Evolutionary conservation across 2,329 filamentous ascomycete genomes (phyloP), one percentile per base, ranked within the genome.

Genomic region (Colletotrichum nymphaeae): DNA sequence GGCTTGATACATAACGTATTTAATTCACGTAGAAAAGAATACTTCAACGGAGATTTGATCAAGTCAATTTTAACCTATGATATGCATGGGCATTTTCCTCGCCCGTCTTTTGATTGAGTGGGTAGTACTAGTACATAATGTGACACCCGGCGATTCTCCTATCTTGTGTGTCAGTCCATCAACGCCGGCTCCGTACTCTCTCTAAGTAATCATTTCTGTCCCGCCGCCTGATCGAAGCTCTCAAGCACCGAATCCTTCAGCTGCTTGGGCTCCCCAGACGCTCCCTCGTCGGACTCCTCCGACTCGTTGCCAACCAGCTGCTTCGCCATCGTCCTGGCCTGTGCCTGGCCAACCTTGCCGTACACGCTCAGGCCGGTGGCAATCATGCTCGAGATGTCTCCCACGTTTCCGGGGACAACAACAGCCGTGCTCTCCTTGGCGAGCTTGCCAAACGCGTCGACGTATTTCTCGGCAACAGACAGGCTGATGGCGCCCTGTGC

Each of bases 321-420:
- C 76, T 88, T 88, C 5, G 91, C 90, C 82, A 94, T 88, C 12
- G 88, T 87, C 80, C 90, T 93, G 30, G 91, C 90, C 83, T 98
- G 95, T 1, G 92, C 90, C 79, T 96, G 91, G 77, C 91, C 95
- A 57, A 99, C 94, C 82, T 97, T 98, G 72, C 96, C 95, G 82
- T 98, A 99, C 22, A 99, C 95, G 67, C 95, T 93, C 88, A 99
- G 92, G 2, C 95, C 97, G 22, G 94, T 97, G 52, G 97, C 95
- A 82, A 99, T 98, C 95, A 99, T 98, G 77, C 94, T 92, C 67
- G 95, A 93, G 78, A 99, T 95, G 81, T 99, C 97, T 74, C 97
- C 97, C 49, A 99, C 95, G 80, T 99, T 98, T 12, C 97, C 97
- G 0, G 97, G 97, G 16, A 99, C 95, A 24, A 99, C 95, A 32